Percentiles rank a stretch among this genome's conserved stretches.
These are phyloP conservation scores for Fusarium verrucosum DNA, from an alignment of 2,329 filamentous ascomycete genomes.

Conservation along the genomic window DNA sequence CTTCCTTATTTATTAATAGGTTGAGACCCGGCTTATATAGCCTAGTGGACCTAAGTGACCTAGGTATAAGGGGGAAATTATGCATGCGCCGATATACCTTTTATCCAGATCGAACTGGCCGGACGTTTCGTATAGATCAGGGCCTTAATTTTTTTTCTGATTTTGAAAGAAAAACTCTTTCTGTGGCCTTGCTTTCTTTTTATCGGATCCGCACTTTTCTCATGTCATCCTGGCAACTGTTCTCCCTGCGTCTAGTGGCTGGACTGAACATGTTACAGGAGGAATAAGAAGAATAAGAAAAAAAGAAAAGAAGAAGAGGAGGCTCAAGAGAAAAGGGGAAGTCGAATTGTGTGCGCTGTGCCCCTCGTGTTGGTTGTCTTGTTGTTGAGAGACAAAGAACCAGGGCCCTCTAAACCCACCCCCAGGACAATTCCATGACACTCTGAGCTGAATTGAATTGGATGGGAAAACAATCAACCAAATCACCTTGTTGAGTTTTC, in stretches of 20 bases:
- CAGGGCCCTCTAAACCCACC: conserved; percentile 33
- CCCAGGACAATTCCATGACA: conserved; percentile 14
- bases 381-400: conserved; percentile 38
- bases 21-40: too few species aligned
- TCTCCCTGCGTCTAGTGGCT: conserved; percentile 37
- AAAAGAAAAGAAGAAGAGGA: conserved; percentile 28
- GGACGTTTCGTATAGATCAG: too few species aligned
- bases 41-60: too few species aligned
- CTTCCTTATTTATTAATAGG: too few species aligned
- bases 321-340: conserved; percentile 26
- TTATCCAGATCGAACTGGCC: too few species aligned
- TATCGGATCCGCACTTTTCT: conserved; percentile 19
- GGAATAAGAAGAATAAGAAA: conserved; percentile 17
- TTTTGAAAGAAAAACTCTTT: conserved; percentile 17
- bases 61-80: too few species aligned
- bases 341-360: conserved; percentile 36
- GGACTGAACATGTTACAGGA: conserved; percentile 18
- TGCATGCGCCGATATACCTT: too few species aligned
- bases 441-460: conserved; percentile 41
- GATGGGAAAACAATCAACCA: conserved; percentile 30
- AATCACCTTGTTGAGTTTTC: conserved; percentile 23
- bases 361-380: conserved; percentile 32
- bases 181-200: conserved; percentile 22
- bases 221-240: conserved; percentile 2
- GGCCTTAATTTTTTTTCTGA: too few species aligned